These are phyloP conservation scores for Hordeum vulgare DNA, from an alignment of 176 grass and related monocot species.

Conservation along the genomic window MorexV3_pseudomolecules_assembly NC_058518.1:247100461-247100960, in stretches of 20 bases:
- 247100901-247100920: constrained; percentile 70
- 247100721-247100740: not conserved
- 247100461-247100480: not conserved
- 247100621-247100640: not conserved
- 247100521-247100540: not conserved
- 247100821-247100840: not conserved
- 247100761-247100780: not conserved
- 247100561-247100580: not conserved
- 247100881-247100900: not conserved
- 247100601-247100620: not conserved
- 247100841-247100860: constrained; percentile 1
- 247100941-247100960: constrained; percentile 70
- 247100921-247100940: constrained; percentile 77
- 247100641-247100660: not conserved
- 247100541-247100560: not conserved
- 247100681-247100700: not conserved
- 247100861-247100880: not conserved
- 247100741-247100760: not conserved
- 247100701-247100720: not conserved
- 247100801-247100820: not conserved
- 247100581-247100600: not conserved
- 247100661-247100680: not conserved
- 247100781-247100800: not conserved
- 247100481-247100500: not conserved
- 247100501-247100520: not conserved